Evolutionary conservation across 352 stramenopile species (phyloP).

Genomic region (Phytophthora gonapodyides): DNA sequence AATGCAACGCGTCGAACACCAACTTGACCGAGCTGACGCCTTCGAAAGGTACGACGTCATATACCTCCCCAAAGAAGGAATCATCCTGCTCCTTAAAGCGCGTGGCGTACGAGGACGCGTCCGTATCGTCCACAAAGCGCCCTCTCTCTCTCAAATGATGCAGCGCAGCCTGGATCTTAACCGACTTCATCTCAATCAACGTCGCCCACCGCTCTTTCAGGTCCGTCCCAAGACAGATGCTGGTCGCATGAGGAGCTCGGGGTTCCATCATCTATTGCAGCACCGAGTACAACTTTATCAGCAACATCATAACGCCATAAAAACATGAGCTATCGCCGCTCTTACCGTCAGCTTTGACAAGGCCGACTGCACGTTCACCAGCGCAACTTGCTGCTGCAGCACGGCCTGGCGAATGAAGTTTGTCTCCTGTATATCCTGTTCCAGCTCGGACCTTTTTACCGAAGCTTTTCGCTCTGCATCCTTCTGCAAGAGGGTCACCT

Average conservation of each 20-base stretch:
- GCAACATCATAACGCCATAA: not conserved
- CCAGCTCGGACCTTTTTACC: conserved; percentile 6
- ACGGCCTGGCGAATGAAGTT: conserved; percentile 33
- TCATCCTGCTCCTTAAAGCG: conserved; percentile 40
- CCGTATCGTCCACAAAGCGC: conserved; percentile 25
- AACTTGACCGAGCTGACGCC: conserved; percentile 36
- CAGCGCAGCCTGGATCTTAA: conserved; percentile 24
- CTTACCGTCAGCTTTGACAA: conserved; percentile 35
- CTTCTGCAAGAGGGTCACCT: conserved; percentile 16
- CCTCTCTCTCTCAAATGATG: conserved; percentile 31
- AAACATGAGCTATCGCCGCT: not conserved
- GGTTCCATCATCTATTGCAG: conserved; percentile 25
- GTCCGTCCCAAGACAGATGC: conserved; percentile 30
- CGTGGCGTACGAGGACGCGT: conserved; percentile 23
- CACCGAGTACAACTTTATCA: not conserved
- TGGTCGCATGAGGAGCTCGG: conserved; percentile 24
- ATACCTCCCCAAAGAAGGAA: conserved; percentile 39
- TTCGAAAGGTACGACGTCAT: conserved; percentile 48
- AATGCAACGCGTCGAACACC: conserved; percentile 46
- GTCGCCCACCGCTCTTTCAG: conserved; percentile 24
- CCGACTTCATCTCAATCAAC: conserved; percentile 28
- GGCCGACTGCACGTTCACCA: conserved; percentile 42
- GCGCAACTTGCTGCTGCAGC: conserved; percentile 33
- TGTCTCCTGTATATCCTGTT: conserved; percentile 24
- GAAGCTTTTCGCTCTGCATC: conserved; percentile 1